Conservation (phyloP, 805 yeast genomes). For the Komagataella ulmi region DNA sequence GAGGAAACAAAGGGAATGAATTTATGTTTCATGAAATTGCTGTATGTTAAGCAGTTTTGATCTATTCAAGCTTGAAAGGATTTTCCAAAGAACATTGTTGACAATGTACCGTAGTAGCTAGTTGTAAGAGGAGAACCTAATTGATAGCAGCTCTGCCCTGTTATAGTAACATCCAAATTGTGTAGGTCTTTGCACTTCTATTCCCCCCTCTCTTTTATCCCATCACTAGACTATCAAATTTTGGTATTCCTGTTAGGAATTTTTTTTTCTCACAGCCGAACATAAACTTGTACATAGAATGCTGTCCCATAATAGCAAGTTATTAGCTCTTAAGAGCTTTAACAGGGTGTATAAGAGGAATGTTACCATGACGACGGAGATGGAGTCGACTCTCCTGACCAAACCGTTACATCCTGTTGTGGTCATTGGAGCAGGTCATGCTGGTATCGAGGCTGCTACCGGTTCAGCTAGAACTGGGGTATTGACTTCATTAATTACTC, state of each 20-base stretch:
- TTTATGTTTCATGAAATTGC: background rate
- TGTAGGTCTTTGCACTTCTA: background rate
- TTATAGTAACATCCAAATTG: too few species aligned
- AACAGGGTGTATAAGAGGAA: constrained; percentile 1
- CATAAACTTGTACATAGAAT: background rate
- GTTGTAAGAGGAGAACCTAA: background rate
- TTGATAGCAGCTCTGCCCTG: background rate
- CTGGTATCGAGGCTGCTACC: constrained; percentile 95
- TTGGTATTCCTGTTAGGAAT: too few species aligned
- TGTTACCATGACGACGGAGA: constrained; percentile 21
- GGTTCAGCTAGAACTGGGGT: constrained; percentile 84
- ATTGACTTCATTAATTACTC: constrained; percentile 62
- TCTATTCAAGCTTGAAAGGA: too few species aligned
- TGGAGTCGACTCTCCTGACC: constrained; percentile 14
- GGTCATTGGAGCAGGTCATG: constrained; percentile 97
- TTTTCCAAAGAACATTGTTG: too few species aligned
- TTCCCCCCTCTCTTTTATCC: background rate
- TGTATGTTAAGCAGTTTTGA: background rate
- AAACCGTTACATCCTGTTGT: constrained; percentile 45
- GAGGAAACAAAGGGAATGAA: background rate
- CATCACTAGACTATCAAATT: background rate
- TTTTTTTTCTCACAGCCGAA: background rate
- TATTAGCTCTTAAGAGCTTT: background rate
- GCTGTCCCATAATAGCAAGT: background rate
- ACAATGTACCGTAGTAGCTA: background rate